phyloP scores from a whole-genome alignment of 345 rosid genomes.

The Eucalyptus sp. region DNA sequence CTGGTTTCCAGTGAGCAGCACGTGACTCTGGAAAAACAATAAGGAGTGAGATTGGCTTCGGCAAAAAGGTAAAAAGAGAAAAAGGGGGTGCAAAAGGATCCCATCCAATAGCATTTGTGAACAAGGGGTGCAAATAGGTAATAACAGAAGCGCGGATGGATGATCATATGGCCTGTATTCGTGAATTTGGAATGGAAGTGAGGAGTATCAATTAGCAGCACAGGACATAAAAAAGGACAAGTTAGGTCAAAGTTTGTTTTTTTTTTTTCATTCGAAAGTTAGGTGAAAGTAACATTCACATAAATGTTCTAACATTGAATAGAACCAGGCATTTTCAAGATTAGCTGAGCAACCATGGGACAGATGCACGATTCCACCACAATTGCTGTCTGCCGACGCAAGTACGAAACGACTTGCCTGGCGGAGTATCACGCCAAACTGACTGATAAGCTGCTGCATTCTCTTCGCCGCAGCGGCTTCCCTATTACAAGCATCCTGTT shows the following conservation, averaged over 20 bases:
- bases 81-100: neutral
- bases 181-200: neutral
- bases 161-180: neutral
- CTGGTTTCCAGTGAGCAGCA: neutral
- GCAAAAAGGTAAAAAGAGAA: neutral
- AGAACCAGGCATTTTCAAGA: neutral
- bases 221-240: neutral
- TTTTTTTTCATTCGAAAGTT: neutral
- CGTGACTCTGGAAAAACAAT: neutral
- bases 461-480: constrained; percentile 72
- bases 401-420: constrained; percentile 13
- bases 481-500: constrained; percentile 44
- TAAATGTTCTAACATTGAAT: neutral
- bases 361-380: neutral
- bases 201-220: neutral
- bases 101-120: neutral
- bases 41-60: neutral
- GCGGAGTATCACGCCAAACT: constrained; percentile 52
- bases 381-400: neutral
- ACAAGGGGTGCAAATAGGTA: neutral
- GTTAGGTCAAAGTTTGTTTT: neutral
- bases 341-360: neutral
- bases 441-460: constrained; percentile 86
- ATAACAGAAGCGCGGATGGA: neutral
- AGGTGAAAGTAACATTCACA: neutral